A percentile compares a stretch with the other conserved stretches of the same genome.
These are phyloP conservation scores for Capsaspora owczarzaki DNA, from an alignment of 78 protist genomes.

Conservation along the genomic window DNA sequence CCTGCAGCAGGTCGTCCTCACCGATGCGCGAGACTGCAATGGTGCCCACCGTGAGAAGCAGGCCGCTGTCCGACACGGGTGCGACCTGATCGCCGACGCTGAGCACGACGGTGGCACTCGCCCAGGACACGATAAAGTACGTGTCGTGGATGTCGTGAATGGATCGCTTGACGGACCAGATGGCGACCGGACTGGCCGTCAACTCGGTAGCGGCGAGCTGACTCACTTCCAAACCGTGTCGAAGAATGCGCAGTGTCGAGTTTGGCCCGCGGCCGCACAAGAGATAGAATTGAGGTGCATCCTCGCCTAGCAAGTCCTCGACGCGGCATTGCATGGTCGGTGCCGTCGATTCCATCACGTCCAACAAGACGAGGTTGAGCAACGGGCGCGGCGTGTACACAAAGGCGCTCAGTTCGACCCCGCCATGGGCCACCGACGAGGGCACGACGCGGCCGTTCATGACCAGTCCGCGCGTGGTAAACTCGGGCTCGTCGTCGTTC, in stretches of 20 bases:
- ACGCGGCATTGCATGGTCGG: slow-evolving; percentile 75
- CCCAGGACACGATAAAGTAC: slow-evolving; percentile 80
- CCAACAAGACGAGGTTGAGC: slow-evolving; percentile 56
- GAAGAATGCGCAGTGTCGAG: slow-evolving; percentile 69
- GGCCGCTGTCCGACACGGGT: slow-evolving; percentile 78
- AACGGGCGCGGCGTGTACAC: slow-evolving; percentile 55
- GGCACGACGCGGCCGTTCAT: not conserved
- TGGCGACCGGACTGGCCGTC: slow-evolving; percentile 65
- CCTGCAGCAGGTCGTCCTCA: slow-evolving; percentile 80
- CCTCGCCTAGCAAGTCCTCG: slow-evolving; percentile 44
- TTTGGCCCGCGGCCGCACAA: slow-evolving; percentile 39
- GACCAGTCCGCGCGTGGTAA: too few species aligned
- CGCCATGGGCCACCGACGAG: too few species aligned
- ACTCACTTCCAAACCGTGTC: slow-evolving; percentile 77
- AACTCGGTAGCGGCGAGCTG: slow-evolving; percentile 68
- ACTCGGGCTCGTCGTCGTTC: slow-evolving; percentile 32
- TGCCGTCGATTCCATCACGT: slow-evolving; percentile 58
- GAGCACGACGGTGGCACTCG: slow-evolving; percentile 79
- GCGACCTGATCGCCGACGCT: slow-evolving; percentile 77
- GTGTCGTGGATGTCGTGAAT: slow-evolving; percentile 38
- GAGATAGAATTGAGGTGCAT: slow-evolving; percentile 54
- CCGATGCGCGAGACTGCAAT: slow-evolving; percentile 57
- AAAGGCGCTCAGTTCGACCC: not conserved
- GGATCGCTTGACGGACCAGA: slow-evolving; percentile 57
- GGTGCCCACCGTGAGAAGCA: slow-evolving; percentile 59